Percentiles rank a stretch among this genome's conserved stretches.
phyloP scores from a whole-genome alignment of 768 basidiomycete species.

The Naganishia vishniacii region DNA sequence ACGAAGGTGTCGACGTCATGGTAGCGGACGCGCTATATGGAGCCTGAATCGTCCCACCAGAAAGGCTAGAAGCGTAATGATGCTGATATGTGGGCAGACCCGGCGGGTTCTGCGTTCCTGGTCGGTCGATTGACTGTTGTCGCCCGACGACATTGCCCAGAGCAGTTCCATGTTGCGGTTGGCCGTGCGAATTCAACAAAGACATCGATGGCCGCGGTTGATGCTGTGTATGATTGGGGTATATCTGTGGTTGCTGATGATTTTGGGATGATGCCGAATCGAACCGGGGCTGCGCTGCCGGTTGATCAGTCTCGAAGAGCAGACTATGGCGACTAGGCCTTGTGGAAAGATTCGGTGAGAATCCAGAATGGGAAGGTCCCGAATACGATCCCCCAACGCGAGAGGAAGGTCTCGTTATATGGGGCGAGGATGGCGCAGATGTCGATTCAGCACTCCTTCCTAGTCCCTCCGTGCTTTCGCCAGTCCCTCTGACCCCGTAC shows the following conservation, averaged over 20 bases:
- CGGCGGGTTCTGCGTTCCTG: no score
- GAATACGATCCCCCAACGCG: conserved; percentile 12
- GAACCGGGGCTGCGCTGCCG: not conserved
- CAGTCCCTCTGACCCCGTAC: not conserved
- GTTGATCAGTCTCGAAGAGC: not conserved
- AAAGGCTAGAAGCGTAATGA: not conserved
- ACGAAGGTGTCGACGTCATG: not conserved
- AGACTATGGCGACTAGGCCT: conserved; percentile 3
- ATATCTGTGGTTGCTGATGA: conserved; percentile 5
- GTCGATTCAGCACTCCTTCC: not conserved
- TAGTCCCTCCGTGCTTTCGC: not conserved
- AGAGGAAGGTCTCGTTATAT: not conserved
- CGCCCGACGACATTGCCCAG: no score
- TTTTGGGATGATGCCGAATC: conserved; percentile 6
- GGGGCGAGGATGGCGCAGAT: conserved; percentile 5
- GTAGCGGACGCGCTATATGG: conserved; percentile 6
- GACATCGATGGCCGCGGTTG: conserved; percentile 5
- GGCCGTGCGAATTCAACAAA: conserved; percentile 2
- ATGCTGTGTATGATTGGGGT: not conserved
- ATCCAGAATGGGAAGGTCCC: not conserved
- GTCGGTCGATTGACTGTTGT: not conserved
- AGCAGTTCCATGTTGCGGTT: no score
- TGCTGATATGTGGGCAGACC: not conserved
- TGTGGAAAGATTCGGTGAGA: not conserved
- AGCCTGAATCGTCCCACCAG: not conserved